Conservation (phyloP, 495 filamentous ascomycete genomes). For the Glutinoglossum americanum region DNA sequence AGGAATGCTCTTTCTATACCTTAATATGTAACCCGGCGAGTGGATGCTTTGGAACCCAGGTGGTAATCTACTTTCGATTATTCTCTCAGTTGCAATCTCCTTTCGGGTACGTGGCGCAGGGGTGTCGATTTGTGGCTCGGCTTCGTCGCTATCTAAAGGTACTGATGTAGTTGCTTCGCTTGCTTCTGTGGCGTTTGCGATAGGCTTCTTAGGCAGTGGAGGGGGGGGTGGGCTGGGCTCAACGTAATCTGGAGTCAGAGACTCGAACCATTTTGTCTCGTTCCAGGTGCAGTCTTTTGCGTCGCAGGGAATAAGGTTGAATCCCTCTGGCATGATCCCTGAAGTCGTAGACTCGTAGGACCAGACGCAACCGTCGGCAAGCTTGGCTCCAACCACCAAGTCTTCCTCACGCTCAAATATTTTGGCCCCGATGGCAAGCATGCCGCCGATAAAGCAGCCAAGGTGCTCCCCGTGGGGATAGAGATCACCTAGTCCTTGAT, state of each 20-base stretch:
- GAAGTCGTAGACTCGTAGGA: conserved; percentile 61
- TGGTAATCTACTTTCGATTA: conserved; percentile 40
- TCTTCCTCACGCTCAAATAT: conserved; percentile 63
- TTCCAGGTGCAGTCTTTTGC: conserved; percentile 51
- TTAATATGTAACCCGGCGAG: conserved; percentile 49
- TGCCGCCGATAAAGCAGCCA: conserved; percentile 80
- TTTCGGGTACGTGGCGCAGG: conserved; percentile 29
- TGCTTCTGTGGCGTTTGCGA: not conserved
- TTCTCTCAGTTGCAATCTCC: conserved; percentile 36
- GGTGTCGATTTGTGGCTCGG: not conserved
- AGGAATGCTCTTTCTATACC: conserved; percentile 22
- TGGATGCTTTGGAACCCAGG: conserved; percentile 40
- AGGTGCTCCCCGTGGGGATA: conserved; percentile 46
- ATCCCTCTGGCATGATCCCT: conserved; percentile 80
- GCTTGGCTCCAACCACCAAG: conserved; percentile 56
- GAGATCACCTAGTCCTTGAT: conserved; percentile 6
- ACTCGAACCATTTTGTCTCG: conserved; percentile 37
- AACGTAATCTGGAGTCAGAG: conserved; percentile 27
- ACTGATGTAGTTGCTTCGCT: not conserved
- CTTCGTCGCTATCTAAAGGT: not conserved
- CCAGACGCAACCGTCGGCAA: conserved; percentile 90
- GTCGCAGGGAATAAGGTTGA: conserved; percentile 43
- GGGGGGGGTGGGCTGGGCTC: not conserved
- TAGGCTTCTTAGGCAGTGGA: not conserved
- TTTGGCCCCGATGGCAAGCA: conserved; percentile 78